Evolutionary conservation across 495 filamentous ascomycete genomes (phyloP), one percentile per base, ranked within the genome.

Genomic region (Xylaria flabelliformis): DNA sequence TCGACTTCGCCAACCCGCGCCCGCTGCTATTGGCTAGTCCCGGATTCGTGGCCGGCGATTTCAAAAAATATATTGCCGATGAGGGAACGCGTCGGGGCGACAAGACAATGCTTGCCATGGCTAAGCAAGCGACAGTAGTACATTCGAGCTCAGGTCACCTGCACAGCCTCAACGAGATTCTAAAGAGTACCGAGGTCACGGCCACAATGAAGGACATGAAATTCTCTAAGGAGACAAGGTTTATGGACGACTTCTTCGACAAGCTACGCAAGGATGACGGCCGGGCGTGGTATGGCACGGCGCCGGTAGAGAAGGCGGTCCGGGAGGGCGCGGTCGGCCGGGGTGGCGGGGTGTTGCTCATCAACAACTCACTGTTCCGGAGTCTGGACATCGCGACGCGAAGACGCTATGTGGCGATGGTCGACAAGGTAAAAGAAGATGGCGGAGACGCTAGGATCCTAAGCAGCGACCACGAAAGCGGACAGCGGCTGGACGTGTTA

Each of bases 401-500:
- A 78, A 94, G 89, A 78, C 89, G 88, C 69, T 97, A 93, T 86
- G 97, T 99, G 4, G 81, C 83, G 29, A 85, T 98, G 74, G 95
- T 98, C 51, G 96, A 99, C 79, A 92, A 90, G 58, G 96, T 98
- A n/a, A 91, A 91, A 74, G 92, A 91, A 62, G 90, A 92, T 64
- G 97, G 97, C 44, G 96, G 96, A 0, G 94, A 98, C 75, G 91
- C 93, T 1, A 89, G 94, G 64, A 85, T 98, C 34, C 81, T 98
- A 56, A 98, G 97, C 75, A 94, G 91, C 72, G 91, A 96, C 76
- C 95, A 98, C 80, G 96, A 97, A 84, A 98, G 96, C 83, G 96
- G 96, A 21, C 91, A 91, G 81, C 83, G 94, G 69, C 82, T 99
- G 55, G 95, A 97, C 69, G 90, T 88, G 3, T 77, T 99, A 70